A percentile compares a stretch with the other conserved stretches of the same genome.
Conservation (phyloP, 441 rosid species). For the Arabidopsis hybrid region DNA sequence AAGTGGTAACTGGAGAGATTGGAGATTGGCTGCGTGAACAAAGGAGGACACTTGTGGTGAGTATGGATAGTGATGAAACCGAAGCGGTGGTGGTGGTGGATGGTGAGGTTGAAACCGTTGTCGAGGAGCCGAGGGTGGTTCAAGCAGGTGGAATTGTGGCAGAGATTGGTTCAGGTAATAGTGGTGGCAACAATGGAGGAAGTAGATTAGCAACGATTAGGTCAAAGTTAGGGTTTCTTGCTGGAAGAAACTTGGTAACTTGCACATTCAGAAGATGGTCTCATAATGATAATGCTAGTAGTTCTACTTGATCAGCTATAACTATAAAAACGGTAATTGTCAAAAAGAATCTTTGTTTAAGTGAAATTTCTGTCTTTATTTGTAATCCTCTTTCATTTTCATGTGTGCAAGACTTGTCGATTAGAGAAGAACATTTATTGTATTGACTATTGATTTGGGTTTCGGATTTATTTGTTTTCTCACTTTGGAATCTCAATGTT, state of each 20-base stretch:
- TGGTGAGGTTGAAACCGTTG: slow-evolving; percentile 47
- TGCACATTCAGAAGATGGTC: slow-evolving; percentile 73
- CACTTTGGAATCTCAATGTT: slow-evolving; percentile 27
- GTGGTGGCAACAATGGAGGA: slow-evolving; percentile 41
- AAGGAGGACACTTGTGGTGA: slow-evolving; percentile 55
- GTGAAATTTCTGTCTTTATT: background rate
- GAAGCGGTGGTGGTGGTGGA: slow-evolving; percentile 16
- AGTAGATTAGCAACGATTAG: slow-evolving; percentile 63
- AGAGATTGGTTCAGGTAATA: slow-evolving; percentile 46
- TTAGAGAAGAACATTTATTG: slow-evolving; percentile 24
- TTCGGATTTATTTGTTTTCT: background rate
- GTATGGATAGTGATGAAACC: slow-evolving; percentile 54
- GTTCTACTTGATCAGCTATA: slow-evolving; percentile 48
- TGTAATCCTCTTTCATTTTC: slow-evolving; percentile 9
- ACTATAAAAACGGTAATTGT: slow-evolving; percentile 35
- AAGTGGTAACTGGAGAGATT: slow-evolving; percentile 53
- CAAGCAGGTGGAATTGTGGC: slow-evolving; percentile 35
- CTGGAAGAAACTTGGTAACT: slow-evolving; percentile 61
- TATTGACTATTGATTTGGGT: slow-evolving; percentile 18
- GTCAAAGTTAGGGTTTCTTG: slow-evolving; percentile 67
- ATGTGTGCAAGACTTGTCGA: slow-evolving; percentile 31
- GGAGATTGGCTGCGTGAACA: slow-evolving; percentile 59
- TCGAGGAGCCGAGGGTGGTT: slow-evolving; percentile 44
- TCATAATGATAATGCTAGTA: slow-evolving; percentile 48
- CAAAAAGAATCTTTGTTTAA: background rate